These are phyloP conservation scores for Exobasidium rhododendri DNA, from an alignment of 1,284 basidiomycete genomes.

Conservation along the genomic window DNA sequence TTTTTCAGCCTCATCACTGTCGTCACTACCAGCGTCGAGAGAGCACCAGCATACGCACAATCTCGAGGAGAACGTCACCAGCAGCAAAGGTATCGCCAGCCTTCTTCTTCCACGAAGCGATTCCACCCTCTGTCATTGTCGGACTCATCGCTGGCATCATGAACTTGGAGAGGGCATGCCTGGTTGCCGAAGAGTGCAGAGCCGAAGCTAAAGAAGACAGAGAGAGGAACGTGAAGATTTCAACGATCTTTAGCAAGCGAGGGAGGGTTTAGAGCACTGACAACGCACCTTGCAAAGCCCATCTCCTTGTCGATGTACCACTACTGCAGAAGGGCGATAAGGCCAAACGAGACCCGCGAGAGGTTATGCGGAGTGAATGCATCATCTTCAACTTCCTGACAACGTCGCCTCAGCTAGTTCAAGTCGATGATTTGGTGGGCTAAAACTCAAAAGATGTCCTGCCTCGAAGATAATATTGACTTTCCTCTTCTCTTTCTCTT, in stretches of 20 bases:
- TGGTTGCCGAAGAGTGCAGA: slow-evolving; percentile 61
- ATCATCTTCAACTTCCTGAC: slow-evolving; percentile 3
- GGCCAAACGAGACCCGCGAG: neutral
- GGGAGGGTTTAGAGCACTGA: too few species aligned
- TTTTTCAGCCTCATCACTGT: slow-evolving; percentile 3
- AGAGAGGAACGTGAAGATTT: too few species aligned
- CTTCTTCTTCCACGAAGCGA: slow-evolving; percentile 94
- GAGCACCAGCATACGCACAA: slow-evolving; percentile 62
- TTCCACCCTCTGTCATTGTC: slow-evolving; percentile 99
- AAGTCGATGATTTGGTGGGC: too few species aligned
- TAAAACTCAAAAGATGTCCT: too few species aligned
- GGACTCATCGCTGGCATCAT: slow-evolving; percentile 98
- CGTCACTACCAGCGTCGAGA: neutral
- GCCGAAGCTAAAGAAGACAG: neutral
- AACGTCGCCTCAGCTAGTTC: neutral
- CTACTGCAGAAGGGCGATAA: neutral
- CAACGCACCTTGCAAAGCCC: neutral
- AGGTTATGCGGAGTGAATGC: neutral
- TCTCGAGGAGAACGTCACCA: slow-evolving; percentile 91
- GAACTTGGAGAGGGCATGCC: slow-evolving; percentile 80
- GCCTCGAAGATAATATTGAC: too few species aligned
- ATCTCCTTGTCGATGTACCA: neutral
- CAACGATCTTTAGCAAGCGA: too few species aligned
- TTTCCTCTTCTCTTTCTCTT: too few species aligned
- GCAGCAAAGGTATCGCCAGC: slow-evolving; percentile 85